A percentile compares a stretch with the other conserved stretches of the same genome.
phyloP scores from a whole-genome alignment of 2,329 filamentous ascomycete species.

The Mariannaea elegans region DNA sequence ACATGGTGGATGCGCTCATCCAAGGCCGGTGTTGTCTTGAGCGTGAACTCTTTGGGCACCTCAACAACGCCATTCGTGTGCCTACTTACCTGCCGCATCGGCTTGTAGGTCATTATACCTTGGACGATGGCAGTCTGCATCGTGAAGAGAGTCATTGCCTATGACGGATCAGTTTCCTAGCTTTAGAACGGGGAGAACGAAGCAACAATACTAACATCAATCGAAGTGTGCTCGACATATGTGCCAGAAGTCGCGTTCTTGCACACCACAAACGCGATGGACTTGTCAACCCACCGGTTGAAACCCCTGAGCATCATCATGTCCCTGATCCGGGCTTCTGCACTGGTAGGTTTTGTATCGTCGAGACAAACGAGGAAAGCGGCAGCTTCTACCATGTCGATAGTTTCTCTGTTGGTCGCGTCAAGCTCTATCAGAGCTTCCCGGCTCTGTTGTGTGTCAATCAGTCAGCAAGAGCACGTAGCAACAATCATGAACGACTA shows the following conservation, averaged over 20 bases:
- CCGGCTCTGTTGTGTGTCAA: slow-evolving; percentile 13
- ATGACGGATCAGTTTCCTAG: neutral
- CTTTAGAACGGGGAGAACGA: neutral
- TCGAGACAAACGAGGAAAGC: slow-evolving; percentile 27
- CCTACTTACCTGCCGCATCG: slow-evolving; percentile 7
- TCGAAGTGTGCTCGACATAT: slow-evolving; percentile 24
- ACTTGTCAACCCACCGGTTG: slow-evolving; percentile 29
- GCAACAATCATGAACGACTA: neutral
- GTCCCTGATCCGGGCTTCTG: slow-evolving; percentile 17
- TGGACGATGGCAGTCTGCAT: slow-evolving; percentile 22
- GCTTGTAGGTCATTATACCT: slow-evolving; percentile 18
- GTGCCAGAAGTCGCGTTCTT: slow-evolving; percentile 25
- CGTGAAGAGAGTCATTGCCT: slow-evolving; percentile 24
- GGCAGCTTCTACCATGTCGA: slow-evolving; percentile 23
- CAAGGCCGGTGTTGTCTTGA: slow-evolving; percentile 19
- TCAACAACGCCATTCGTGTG: slow-evolving; percentile 8
- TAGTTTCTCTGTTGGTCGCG: slow-evolving; percentile 10
- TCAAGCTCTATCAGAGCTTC: slow-evolving; percentile 17
- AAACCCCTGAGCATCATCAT: slow-evolving; percentile 27
- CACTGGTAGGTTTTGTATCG: slow-evolving; percentile 15
- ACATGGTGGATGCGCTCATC: slow-evolving; percentile 21
- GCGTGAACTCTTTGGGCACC: slow-evolving; percentile 12
- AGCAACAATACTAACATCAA: slow-evolving; percentile 19
- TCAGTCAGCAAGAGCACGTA: neutral
- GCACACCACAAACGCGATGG: slow-evolving; percentile 21